A percentile compares a stretch with the other conserved stretches of the same genome.
Conservation (phyloP, 2,329 filamentous ascomycete genomes). For the Diaporthe destruens region DNA sequence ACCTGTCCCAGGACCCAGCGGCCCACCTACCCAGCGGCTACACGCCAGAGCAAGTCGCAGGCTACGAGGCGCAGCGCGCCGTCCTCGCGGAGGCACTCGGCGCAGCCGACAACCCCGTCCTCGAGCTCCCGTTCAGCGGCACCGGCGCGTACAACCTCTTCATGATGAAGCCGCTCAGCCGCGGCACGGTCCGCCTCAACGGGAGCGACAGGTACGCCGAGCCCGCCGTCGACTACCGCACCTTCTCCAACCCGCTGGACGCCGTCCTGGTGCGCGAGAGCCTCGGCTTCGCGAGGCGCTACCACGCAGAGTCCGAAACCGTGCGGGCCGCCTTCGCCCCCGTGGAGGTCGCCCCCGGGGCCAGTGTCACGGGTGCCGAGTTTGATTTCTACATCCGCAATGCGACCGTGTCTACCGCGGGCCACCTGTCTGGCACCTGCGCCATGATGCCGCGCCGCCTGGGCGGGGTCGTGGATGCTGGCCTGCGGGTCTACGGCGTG, state of each 20-base stretch:
- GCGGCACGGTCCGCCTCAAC: background rate
- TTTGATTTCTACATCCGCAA: background rate
- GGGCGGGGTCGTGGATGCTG: slow-evolving; percentile 33
- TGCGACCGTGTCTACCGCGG: background rate
- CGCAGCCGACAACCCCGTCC: background rate
- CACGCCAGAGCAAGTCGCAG: background rate
- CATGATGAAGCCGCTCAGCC: background rate
- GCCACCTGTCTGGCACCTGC: background rate
- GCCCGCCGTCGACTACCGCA: background rate
- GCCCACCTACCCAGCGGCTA: background rate
- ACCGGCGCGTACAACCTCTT: background rate
- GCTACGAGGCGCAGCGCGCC: background rate
- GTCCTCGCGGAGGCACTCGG: background rate
- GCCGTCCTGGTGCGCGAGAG: background rate
- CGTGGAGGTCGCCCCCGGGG: background rate
- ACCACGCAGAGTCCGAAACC: background rate
- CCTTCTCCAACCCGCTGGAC: background rate
- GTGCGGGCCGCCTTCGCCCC: background rate
- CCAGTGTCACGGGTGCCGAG: background rate
- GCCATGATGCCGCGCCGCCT: slow-evolving; percentile 29
- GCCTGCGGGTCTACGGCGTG: slow-evolving; percentile 34
- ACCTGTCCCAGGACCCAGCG: background rate
- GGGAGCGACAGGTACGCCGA: background rate
- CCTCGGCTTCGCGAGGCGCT: background rate
- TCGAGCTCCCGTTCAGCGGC: background rate